Base-by-base conservation (phyloP, 1,139 yeast species). In the Pichiaceae sp. region DNA sequence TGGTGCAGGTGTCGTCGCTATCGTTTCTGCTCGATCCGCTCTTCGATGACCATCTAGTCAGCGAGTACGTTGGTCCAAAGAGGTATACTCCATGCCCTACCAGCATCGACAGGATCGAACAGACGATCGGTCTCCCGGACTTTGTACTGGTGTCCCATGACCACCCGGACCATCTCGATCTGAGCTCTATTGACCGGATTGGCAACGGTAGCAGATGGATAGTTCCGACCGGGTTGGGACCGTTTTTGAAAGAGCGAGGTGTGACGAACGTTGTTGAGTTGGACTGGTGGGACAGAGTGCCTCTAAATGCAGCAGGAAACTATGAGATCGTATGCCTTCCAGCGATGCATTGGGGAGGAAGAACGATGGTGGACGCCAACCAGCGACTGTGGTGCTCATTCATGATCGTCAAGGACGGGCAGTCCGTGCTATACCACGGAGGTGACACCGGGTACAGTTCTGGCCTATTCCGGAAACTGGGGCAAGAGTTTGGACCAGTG, bases 331-430 rank as follows among this genome's bases (percentile, higher is more conserved):
- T 85, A 1, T 85, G 96, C 58, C 73, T 93, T 0, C 97, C 97
- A 0, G 86, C 96, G 0, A 89, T 89, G 96, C 97, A 89, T 59
- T 89, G 97, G 97, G 83, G 95, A 1, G 97, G 96, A 0, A 60
- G 96, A 31, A 72, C 73, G 33, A 59, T 89, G 21, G 54, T 78
- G 20, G 97, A 89, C 55, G 73, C 94, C 2, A 89, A 89, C 57
- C 63, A 66, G 25, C 75, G 95, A 0, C 61, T 89, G 35, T 89
- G 97, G 97, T 83, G 95, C 47, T 85, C 96, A 0, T 89, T 79
- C 52, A 54, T 89, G 43, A 56, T 89, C 9, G 64, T 75, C 37
- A 71, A 75, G 40, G 72, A 83, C 46, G 80, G 78, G 0, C 66
- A 73, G 48, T 83, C 95, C 0, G 55, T 86, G 1, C 63, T 87